phyloP scores from a whole-genome alignment of 805 yeast species.

The Metschnikowia lachancei region DNA sequence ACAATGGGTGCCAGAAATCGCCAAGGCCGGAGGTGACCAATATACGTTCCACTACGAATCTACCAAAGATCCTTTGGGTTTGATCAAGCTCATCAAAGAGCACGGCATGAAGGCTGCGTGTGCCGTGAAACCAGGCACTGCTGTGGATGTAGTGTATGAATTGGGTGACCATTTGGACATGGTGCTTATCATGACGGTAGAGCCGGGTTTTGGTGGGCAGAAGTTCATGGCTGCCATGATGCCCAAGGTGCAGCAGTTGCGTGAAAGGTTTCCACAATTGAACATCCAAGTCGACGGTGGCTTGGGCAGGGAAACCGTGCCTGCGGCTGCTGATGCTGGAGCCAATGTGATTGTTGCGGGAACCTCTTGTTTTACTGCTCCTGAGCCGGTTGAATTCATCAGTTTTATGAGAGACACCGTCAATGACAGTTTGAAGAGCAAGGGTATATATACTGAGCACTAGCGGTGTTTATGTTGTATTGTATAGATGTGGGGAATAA shows the following conservation, averaged over 20 bases:
- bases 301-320: constrained; percentile 79
- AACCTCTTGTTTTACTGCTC: constrained; percentile 85
- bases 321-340: constrained; percentile 90
- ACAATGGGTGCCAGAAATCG: constrained; percentile 90
- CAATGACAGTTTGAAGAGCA: constrained; percentile 42
- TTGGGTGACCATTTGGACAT: constrained; percentile 78
- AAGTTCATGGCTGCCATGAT: constrained; percentile 93
- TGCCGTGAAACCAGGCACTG: constrained; percentile 91
- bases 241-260: constrained; percentile 83
- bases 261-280: constrained; percentile 70
- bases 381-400: constrained; percentile 75
- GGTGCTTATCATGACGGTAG: constrained; percentile 98
- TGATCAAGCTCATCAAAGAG: constrained; percentile 71
- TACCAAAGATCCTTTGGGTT: constrained; percentile 68
- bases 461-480: background rate
- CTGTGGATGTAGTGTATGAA: constrained; percentile 76
- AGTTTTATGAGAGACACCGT: constrained; percentile 64
- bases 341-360: constrained; percentile 99
- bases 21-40: constrained; percentile 91
- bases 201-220: constrained; percentile 99
- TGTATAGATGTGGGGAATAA: background rate
- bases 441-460: constrained; percentile 33
- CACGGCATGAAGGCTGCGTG: constrained; percentile 92
- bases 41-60: constrained; percentile 96
- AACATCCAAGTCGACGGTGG: constrained; percentile 98